Conservation (phyloP, 208 protist species). For the Acanthamoeba lenticulata region DNA sequence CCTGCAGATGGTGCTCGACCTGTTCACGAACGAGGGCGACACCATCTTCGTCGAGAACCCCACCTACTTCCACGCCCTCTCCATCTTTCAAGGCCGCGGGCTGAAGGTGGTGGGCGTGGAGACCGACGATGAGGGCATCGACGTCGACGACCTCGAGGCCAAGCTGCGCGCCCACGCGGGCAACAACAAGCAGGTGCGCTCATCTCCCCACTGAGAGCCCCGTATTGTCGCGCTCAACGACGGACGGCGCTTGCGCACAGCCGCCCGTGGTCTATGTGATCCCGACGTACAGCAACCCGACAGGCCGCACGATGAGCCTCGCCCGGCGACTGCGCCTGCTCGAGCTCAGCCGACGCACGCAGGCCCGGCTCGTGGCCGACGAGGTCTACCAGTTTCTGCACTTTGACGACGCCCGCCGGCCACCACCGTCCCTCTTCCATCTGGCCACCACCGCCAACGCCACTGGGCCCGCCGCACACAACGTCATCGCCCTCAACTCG, state of each 20-base stretch:
- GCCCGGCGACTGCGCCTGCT: neutral
- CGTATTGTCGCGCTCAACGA: neutral
- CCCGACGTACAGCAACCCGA: conserved; percentile 47
- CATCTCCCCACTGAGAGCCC: neutral
- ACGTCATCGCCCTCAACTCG: conserved; percentile 31
- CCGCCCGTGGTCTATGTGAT: conserved; percentile 41
- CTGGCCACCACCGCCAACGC: too few species aligned
- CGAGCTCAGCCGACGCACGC: neutral
- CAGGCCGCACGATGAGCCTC: neutral
- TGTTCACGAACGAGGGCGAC: conserved; percentile 27
- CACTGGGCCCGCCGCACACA: neutral
- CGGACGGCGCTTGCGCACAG: neutral
- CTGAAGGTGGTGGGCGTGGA: conserved; percentile 10
- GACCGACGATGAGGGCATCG: conserved; percentile 27
- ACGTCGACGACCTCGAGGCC: conserved; percentile 16
- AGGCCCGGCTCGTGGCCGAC: conserved; percentile 20
- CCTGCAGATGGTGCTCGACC: conserved; percentile 45
- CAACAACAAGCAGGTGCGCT: neutral
- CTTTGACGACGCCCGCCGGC: neutral
- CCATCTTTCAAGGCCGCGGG: conserved; percentile 25
- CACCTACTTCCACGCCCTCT: conserved; percentile 42
- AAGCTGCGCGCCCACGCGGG: neutral
- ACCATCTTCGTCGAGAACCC: conserved; percentile 57
- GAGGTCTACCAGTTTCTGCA: conserved; percentile 67
- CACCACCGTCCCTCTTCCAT: conserved; percentile 43